Conservation (phyloP, 805 yeast genomes). For the Metschnikowia gelsemii region DNA sequence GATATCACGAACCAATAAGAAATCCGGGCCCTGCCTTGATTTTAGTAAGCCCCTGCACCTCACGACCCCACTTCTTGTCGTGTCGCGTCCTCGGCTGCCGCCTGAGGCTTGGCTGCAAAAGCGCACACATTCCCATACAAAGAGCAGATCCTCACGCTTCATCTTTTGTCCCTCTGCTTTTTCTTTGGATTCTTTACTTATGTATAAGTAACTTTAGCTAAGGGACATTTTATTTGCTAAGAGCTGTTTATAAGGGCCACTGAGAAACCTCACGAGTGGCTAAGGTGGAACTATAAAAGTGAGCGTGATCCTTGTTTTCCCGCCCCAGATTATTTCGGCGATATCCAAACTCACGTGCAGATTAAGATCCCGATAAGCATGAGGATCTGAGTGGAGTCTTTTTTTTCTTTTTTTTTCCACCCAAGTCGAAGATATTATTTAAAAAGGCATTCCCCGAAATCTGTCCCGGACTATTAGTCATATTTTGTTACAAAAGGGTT, state of each 20-base stretch:
- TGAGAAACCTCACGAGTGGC: too few species aligned
- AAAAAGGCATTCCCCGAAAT: too few species aligned
- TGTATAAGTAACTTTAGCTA: too few species aligned
- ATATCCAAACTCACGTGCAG: not conserved
- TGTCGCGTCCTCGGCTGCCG: constrained; percentile 4
- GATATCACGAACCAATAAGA: not conserved
- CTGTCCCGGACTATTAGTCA: too few species aligned
- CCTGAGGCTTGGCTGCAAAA: constrained; percentile 6
- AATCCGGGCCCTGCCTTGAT: not conserved
- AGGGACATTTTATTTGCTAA: too few species aligned
- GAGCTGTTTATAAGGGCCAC: too few species aligned
- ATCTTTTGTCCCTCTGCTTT: too few species aligned
- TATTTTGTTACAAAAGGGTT: not conserved
- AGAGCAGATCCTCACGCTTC: not conserved
- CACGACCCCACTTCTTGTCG: not conserved
- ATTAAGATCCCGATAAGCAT: not conserved
- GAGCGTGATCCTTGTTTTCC: not conserved
- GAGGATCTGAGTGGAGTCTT: not conserved
- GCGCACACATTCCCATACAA: not conserved
- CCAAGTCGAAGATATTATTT: too few species aligned
- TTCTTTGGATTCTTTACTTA: too few species aligned
- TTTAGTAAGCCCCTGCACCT: not conserved
- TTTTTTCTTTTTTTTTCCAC: not conserved
- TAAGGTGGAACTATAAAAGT: not conserved
- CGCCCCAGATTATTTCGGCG: not conserved